These are phyloP conservation scores for Alternaria rosae DNA, from an alignment of 2,329 filamentous ascomycete genomes.

Conservation along the genomic window DNA sequence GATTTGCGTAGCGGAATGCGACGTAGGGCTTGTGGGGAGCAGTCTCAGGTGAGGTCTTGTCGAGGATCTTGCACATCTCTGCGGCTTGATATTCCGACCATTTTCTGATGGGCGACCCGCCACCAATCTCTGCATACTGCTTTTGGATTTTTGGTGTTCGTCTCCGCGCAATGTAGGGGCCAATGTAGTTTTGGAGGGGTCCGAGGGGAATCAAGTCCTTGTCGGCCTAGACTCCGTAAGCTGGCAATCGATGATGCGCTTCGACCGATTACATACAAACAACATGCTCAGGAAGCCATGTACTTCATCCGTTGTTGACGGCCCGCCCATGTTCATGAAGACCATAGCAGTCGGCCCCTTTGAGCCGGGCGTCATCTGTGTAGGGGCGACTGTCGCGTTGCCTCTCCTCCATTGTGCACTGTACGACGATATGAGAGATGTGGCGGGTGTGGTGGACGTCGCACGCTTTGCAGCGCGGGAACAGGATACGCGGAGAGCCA, in stretches of 20 bases:
- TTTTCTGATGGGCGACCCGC: conserved; percentile 96
- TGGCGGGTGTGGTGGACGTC: conserved; percentile 36
- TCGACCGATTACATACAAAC: conserved; percentile 70
- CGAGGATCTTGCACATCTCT: conserved; percentile 97
- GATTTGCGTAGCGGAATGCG: conserved; percentile 93
- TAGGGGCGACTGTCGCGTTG: conserved; percentile 66
- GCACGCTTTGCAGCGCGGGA: conserved; percentile 44
- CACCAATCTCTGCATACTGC: conserved; percentile 94
- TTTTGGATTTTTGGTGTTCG: conserved; percentile 96
- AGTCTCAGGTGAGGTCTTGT: conserved; percentile 88
- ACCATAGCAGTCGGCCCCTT: conserved; percentile 96
- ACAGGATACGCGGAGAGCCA: conserved; percentile 49
- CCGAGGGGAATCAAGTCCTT: conserved; percentile 95
- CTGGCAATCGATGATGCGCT: background rate
- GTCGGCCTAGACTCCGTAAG: conserved; percentile 70
- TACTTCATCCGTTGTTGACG: conserved; percentile 86
- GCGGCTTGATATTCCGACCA: conserved; percentile 95
- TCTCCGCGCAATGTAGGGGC: conserved; percentile 82
- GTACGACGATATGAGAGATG: conserved; percentile 38
- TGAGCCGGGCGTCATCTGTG: conserved; percentile 74
- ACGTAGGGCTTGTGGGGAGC: conserved; percentile 98
- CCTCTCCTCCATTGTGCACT: conserved; percentile 48
- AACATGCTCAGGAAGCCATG: conserved; percentile 87
- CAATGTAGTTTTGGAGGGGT: conserved; percentile 87
- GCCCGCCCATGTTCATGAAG: conserved; percentile 98